A percentile compares a stretch with the other conserved stretches of the same genome.
These are phyloP conservation scores for Fragaria vesca DNA, from an alignment of 306 rosid species.

Conservation along the genomic window DNA sequence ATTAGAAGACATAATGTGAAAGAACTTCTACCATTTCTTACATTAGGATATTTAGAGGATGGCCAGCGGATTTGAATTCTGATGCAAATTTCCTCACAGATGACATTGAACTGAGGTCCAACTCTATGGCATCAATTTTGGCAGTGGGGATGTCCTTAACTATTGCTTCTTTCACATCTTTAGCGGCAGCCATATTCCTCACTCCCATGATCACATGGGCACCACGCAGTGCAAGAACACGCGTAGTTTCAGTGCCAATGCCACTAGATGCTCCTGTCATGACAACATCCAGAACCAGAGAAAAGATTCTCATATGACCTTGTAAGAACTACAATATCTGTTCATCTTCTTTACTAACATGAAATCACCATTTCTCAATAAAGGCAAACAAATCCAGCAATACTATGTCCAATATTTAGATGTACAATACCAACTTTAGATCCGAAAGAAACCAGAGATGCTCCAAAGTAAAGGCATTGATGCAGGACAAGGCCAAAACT, in stretches of 20 bases:
- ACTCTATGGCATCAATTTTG: conserved; percentile 69
- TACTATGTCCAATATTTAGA: not conserved
- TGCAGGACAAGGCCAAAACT: not conserved
- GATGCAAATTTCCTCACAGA: conserved; percentile 74
- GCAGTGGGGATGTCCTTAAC: conserved; percentile 66
- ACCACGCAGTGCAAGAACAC: conserved; percentile 87
- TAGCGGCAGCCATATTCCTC: conserved; percentile 57
- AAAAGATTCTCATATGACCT: not conserved
- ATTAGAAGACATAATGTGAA: conserved; percentile 4
- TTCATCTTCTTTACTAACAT: not conserved
- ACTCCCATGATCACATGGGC: conserved; percentile 79
- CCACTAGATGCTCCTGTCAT: conserved; percentile 81
- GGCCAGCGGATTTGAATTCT: conserved; percentile 46
- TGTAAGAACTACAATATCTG: not conserved
- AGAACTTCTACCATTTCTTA: conserved; percentile 40
- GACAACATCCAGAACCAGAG: conserved; percentile 20
- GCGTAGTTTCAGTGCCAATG: conserved; percentile 71
- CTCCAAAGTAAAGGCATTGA: not conserved
- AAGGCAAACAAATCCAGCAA: not conserved
- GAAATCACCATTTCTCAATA: not conserved
- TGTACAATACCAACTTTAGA: not conserved
- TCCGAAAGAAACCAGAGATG: not conserved
- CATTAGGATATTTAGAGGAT: conserved; percentile 75
- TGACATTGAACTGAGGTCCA: conserved; percentile 68
- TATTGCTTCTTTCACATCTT: conserved; percentile 49